phyloP scores from a whole-genome alignment of 345 rosid genomes.

The Acer yangbiense region DNA sequence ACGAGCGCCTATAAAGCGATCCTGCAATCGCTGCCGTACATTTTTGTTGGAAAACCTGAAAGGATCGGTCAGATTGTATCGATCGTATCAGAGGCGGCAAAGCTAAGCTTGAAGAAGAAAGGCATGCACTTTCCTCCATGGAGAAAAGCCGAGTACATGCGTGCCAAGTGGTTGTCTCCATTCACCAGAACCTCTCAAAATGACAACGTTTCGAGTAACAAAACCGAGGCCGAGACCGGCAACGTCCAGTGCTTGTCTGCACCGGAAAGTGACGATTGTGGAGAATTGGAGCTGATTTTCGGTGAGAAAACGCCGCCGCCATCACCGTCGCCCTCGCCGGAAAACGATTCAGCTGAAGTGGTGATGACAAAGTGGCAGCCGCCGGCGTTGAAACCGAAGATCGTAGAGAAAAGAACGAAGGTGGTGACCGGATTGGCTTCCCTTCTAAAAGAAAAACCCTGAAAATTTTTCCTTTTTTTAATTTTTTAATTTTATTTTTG shows the following conservation, averaged over 20 bases:
- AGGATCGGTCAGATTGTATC: constrained; percentile 77
- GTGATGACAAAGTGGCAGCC: constrained; percentile 47
- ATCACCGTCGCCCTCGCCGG: background rate
- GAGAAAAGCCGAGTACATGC: constrained; percentile 88
- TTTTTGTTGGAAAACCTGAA: constrained; percentile 86
- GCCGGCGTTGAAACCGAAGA: constrained; percentile 59
- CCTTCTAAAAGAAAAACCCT: constrained; percentile 72
- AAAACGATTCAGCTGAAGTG: background rate
- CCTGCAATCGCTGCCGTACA: constrained; percentile 73
- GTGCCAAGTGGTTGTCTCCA: constrained; percentile 87
- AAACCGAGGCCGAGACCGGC: constrained; percentile 17
- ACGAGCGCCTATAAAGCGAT: constrained; percentile 71
- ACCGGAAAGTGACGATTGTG: constrained; percentile 18
- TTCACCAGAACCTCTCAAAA: constrained; percentile 39
- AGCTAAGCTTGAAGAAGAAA: constrained; percentile 86
- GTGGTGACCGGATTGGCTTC: constrained; percentile 88
- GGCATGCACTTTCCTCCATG: constrained; percentile 94
- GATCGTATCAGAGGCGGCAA: constrained; percentile 85
- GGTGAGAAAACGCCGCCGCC: constrained; percentile 38
- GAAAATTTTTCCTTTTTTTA: constrained; percentile 32
- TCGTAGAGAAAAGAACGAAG: constrained; percentile 60
- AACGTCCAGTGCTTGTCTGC: background rate
- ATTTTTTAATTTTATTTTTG: constrained; percentile 17
- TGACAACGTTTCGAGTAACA: constrained; percentile 12
- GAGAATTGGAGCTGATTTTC: constrained; percentile 68